Conservation (phyloP, 2,329 filamentous ascomycete species). For the Fusarium pseudocircinatum region DNA sequence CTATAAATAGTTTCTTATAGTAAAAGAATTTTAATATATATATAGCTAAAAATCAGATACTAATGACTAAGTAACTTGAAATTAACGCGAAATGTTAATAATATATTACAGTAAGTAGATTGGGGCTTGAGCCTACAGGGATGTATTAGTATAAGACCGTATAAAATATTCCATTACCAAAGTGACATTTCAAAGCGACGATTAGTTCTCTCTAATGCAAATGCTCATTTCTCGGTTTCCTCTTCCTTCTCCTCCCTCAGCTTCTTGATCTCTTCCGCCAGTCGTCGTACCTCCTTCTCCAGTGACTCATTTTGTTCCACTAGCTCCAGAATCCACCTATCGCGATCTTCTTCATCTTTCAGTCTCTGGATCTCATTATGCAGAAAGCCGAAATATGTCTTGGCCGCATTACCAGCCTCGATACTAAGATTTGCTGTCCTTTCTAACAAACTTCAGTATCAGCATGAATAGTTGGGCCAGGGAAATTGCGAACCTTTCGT, state of each 20-base stretch:
- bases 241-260: rapidly evolving
- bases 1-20: no score
- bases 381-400: background rate
- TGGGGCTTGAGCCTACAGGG: no score
- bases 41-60: no score
- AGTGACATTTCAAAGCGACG: rapidly evolving
- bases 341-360: background rate
- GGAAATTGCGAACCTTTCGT: background rate
- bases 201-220: rapidly evolving
- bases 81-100: no score
- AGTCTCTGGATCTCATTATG: background rate
- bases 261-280: background rate
- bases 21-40: no score
- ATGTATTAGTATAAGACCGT: no score
- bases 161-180: background rate
- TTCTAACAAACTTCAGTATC: no score
- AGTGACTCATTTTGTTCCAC: background rate
- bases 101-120: no score
- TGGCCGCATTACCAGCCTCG: background rate
- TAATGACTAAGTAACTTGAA: no score
- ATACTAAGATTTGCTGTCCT: rapidly evolving
- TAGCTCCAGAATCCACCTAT: background rate
- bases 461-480: rapidly evolving
- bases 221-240: background rate
- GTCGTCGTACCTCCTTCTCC: background rate